Conservation (phyloP, 2,329 filamentous ascomycete genomes). For the Clonostachys solani region DNA sequence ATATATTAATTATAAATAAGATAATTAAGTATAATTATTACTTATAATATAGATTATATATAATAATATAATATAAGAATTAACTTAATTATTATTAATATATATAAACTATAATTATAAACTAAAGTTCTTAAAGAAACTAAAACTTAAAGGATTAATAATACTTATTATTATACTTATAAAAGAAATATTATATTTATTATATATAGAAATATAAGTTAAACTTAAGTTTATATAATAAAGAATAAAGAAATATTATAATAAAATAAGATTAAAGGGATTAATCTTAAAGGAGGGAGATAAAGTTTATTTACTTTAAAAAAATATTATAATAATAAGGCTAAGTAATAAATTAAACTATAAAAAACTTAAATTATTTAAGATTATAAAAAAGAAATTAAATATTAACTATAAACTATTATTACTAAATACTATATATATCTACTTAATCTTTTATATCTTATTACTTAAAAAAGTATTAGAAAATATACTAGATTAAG, state of each 20-base stretch:
- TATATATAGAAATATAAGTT: background rate
- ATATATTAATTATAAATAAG: background rate
- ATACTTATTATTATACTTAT: background rate
- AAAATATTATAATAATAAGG: constrained; percentile 5
- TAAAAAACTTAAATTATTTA: too few species aligned
- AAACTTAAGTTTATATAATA: background rate
- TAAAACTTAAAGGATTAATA: background rate
- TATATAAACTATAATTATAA: background rate
- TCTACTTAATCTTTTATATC: too few species aligned
- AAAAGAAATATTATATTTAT: background rate
- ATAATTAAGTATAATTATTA: background rate
- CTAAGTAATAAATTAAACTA: constrained; percentile 2
- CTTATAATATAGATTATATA: background rate
- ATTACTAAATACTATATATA: too few species aligned
- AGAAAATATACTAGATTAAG: constrained; percentile 4
- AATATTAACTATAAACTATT: too few species aligned
- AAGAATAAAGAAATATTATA: background rate
- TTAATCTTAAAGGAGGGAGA: constrained; percentile 3
- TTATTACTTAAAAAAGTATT: too few species aligned
- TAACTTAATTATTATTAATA: background rate
- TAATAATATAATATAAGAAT: background rate
- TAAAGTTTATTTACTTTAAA: constrained; percentile 5
- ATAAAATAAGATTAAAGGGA: constrained; percentile 2
- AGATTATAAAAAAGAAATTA: too few species aligned
- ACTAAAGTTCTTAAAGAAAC: background rate